A percentile compares a stretch with the other conserved stretches of the same genome.
These are phyloP conservation scores for Colletotrichum sojae DNA, from an alignment of 2,329 filamentous ascomycete species.

Conservation along the genomic window DNA sequence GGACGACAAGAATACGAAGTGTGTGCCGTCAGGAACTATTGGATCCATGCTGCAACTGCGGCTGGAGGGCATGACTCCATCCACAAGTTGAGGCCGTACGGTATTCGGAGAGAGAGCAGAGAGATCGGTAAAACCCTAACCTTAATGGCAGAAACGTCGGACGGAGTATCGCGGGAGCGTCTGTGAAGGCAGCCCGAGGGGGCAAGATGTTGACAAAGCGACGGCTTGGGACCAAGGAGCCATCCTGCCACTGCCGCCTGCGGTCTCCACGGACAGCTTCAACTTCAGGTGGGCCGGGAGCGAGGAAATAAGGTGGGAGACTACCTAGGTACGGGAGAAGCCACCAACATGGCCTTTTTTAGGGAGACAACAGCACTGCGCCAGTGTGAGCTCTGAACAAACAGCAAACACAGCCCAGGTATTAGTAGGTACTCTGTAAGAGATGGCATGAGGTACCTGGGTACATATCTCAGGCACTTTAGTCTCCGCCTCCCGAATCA, in stretches of 20 bases:
- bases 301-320: slow-evolving; percentile 8
- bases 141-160: slow-evolving; percentile 13
- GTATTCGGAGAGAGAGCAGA: too few relatives aligned
- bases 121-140: slow-evolving; percentile 16
- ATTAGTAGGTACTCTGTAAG: too few relatives aligned
- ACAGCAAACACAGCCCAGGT: too few relatives aligned
- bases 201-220: too few relatives aligned
- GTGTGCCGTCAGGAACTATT: slow-evolving; percentile 28
- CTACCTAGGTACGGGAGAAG: neutral
- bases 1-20: slow-evolving; percentile 25
- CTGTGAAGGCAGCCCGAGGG: slow-evolving; percentile 7
- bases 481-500: slow-evolving; percentile 1
- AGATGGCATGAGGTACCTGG: too few relatives aligned
- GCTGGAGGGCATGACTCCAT: neutral
- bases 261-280: slow-evolving; percentile 20
- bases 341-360: neutral
- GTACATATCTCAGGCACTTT: neutral
- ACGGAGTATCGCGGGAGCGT: slow-evolving; percentile 10
- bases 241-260: slow-evolving; percentile 6
- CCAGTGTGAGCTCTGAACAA: too few relatives aligned
- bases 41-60: neutral
- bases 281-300: slow-evolving; percentile 33
- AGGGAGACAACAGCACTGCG: too few relatives aligned
- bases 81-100: neutral
- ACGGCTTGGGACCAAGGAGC: slow-evolving; percentile 7